These are phyloP conservation scores for Chloranthus sessilifolius DNA, from an alignment of 164 flowering plant genomes.

Conservation along the genomic window DNA sequence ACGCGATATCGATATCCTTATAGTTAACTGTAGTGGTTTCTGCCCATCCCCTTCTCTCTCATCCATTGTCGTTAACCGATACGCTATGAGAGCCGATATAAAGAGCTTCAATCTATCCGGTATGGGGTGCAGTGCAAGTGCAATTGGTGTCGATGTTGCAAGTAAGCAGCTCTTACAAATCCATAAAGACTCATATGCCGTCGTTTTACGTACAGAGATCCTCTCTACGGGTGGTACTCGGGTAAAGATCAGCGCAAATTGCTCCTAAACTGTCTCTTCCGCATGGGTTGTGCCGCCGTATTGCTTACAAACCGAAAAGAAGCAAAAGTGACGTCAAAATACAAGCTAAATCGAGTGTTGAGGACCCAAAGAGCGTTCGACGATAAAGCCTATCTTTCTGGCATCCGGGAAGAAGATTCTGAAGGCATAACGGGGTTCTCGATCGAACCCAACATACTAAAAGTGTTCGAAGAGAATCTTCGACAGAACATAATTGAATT, in stretches of 20 bases:
- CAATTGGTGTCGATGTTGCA: conserved; percentile 50
- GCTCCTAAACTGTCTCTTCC: conserved; percentile 53
- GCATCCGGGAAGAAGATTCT: conserved; percentile 49
- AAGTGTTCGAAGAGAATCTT: conserved; percentile 44
- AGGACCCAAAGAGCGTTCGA: conserved; percentile 48
- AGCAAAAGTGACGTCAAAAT: conserved; percentile 32
- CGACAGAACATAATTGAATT: conserved; percentile 27
- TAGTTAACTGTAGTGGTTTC: conserved; percentile 62
- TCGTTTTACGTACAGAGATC: conserved; percentile 65
- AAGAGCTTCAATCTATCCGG: conserved; percentile 63
- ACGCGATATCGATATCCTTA: conserved; percentile 42
- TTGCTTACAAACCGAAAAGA: conserved; percentile 36
- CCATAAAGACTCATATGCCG: conserved; percentile 35
- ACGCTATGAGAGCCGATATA: conserved; percentile 40
- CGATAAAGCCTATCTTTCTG: conserved; percentile 43
- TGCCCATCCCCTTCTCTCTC: conserved; percentile 65
- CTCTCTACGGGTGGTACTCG: conserved; percentile 57
- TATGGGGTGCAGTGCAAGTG: conserved; percentile 81
- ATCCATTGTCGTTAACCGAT: conserved; percentile 52
- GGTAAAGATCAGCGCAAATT: conserved; percentile 48
- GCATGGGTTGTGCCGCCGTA: conserved; percentile 49
- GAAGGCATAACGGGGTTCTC: conserved; percentile 56
- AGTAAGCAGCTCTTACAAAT: conserved; percentile 29
- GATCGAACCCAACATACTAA: conserved; percentile 29
- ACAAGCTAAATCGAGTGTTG: conserved; percentile 24